These are phyloP conservation scores for Allium sativum DNA, from an alignment of 106 monocot genomes.

Conservation along the genomic window DNA sequence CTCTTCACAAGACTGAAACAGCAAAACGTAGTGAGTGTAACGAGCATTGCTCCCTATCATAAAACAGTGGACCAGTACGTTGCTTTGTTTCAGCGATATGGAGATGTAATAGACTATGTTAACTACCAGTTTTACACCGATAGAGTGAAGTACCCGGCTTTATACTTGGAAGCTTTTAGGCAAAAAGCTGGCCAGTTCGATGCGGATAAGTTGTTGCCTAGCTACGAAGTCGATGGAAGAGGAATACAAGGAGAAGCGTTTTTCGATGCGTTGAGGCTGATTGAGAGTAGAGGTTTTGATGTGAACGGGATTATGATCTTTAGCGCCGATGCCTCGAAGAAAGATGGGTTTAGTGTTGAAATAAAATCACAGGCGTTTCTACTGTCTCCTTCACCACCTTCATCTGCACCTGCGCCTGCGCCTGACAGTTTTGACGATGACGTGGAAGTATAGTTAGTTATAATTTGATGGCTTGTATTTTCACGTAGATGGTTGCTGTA, in stretches of 20 bases:
- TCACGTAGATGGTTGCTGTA: too few relatives aligned
- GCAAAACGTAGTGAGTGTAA: slow-evolving; percentile 8
- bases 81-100: slow-evolving; percentile 8
- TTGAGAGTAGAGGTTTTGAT: slow-evolving; percentile 15
- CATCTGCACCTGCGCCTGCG: too few relatives aligned
- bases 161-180: slow-evolving; percentile 16
- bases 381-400: background rate
- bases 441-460: too few relatives aligned
- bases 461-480: too few relatives aligned
- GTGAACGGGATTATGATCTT: slow-evolving; percentile 25
- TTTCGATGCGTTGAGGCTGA: slow-evolving; percentile 13
- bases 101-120: slow-evolving; percentile 22
- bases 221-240: slow-evolving; percentile 26
- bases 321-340: slow-evolving; percentile 20
- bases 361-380: slow-evolving; percentile 26
- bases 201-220: slow-evolving; percentile 24
- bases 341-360: slow-evolving; percentile 18
- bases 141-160: slow-evolving; percentile 1
- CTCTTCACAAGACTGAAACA: slow-evolving; percentile 24
- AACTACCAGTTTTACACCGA: slow-evolving; percentile 37
- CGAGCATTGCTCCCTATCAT: slow-evolving; percentile 25
- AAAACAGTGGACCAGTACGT: slow-evolving; percentile 12
- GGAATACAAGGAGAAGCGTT: slow-evolving; percentile 26
- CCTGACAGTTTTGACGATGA: too few relatives aligned
- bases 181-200: slow-evolving; percentile 15